Evolutionary conservation across 805 yeast genomes (phyloP).

Genomic region (Barnettozyma wickerhamii): DNA sequence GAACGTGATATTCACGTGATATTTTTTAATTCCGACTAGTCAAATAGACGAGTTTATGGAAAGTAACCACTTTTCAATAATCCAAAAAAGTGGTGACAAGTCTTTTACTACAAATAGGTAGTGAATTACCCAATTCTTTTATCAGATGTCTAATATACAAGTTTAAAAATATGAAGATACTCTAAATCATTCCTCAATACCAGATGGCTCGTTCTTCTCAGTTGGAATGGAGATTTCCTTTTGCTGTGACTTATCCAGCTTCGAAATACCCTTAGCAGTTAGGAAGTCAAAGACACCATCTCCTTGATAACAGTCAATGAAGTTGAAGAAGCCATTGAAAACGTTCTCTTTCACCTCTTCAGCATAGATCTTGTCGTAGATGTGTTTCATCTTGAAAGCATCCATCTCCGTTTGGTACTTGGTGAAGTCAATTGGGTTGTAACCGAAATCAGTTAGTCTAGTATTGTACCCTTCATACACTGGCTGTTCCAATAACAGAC

Average conservation of each 20-base stretch:
- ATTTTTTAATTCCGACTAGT: not conserved
- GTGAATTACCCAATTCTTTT: too few relatives aligned
- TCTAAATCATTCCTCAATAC: not conserved
- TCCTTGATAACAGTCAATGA: conserved; percentile 76
- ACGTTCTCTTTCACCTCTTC: conserved; percentile 88
- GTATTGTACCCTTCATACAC: conserved; percentile 83
- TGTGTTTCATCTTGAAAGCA: conserved; percentile 79
- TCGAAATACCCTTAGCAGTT: conserved; percentile 38
- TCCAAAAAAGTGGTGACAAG: too few relatives aligned
- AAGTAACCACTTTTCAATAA: too few relatives aligned
- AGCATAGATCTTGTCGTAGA: conserved; percentile 87
- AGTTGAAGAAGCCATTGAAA: conserved; percentile 86
- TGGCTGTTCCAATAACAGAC: conserved; percentile 85
- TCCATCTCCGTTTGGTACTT: conserved; percentile 68
- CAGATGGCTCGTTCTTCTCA: conserved; percentile 11
- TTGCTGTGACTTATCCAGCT: conserved; percentile 12
- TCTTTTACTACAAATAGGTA: too few relatives aligned
- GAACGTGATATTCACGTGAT: not conserved
- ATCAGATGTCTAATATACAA: conserved; percentile 1
- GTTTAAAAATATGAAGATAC: not conserved
- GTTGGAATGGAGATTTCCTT: conserved; percentile 22
- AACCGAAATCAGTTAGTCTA: conserved; percentile 69
- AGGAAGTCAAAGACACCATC: conserved; percentile 42
- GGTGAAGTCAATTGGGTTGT: conserved; percentile 66
- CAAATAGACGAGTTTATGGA: too few relatives aligned